A percentile compares a stretch with the other conserved stretches of the same genome.
These are phyloP conservation scores for Aspergillus kassunensis DNA, from an alignment of 495 filamentous ascomycete species.

Conservation along the genomic window DNA sequence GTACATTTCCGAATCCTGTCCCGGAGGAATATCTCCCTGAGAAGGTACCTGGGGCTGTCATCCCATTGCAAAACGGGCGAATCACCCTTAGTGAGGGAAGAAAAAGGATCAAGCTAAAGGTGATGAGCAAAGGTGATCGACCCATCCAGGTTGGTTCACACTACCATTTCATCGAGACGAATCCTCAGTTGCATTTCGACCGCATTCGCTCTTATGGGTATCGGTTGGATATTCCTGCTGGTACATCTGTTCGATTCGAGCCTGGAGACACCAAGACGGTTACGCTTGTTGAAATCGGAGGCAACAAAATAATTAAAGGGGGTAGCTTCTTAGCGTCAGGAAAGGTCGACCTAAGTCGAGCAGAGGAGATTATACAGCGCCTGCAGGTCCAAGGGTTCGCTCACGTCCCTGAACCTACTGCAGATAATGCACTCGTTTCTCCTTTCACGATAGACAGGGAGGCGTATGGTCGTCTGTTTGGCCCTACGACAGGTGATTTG, in stretches of 20 bases:
- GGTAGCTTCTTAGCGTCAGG: conserved; percentile 80
- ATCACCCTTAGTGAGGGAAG: conserved; percentile 72
- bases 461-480: conserved; percentile 84
- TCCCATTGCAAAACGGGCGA: conserved; percentile 60
- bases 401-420: conserved; percentile 62
- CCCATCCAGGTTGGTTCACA: conserved; percentile 93
- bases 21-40: conserved; percentile 57
- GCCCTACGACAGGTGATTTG: conserved; percentile 82
- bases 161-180: conserved; percentile 95
- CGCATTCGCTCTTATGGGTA: conserved; percentile 79
- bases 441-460: conserved; percentile 69
- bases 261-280: conserved; percentile 92
- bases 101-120: conserved; percentile 65
- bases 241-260: conserved; percentile 92
- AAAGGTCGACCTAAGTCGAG: conserved; percentile 55
- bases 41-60: conserved; percentile 75
- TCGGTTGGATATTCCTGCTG: conserved; percentile 84
- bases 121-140: conserved; percentile 85
- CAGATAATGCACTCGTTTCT: conserved; percentile 51
- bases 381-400: conserved; percentile 71
- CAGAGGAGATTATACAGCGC: conserved; percentile 61
- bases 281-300: conserved; percentile 86
- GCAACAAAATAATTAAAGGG: conserved; percentile 74
- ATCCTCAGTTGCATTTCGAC: conserved; percentile 88
- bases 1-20: conserved; percentile 61